Base-by-base conservation (phyloP, 164 flowering plant genomes). In the Aristolochia californica region DNA sequence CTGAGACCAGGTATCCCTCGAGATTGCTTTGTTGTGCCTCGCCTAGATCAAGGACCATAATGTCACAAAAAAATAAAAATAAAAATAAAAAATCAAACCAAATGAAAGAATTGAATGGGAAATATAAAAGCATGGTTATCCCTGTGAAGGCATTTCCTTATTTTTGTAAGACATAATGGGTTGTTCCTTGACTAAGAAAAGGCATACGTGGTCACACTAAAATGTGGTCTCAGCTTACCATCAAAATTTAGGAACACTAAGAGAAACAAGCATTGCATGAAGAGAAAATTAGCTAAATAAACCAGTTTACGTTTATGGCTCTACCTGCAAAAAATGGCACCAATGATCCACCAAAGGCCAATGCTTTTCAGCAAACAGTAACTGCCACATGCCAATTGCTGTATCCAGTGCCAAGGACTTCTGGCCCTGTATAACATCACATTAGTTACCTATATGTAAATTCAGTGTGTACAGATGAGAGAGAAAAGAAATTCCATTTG, bases 361-460 rank as follows among this genome's bases (percentile, higher is more conserved):
- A 58, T 85, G 84, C 72, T 72, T 87, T 77, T 87, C 99, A 18
- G 91, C 97, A 86, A 87, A 94, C 17, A 94, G 78, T 64, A 93
- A 71, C 61, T 94, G 99, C 99, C 99, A 94, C 99, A 89, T 89
- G 51, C 97, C 99, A 58, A 89, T 89, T 45, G 99, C 95, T 43
- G 99, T 94, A 79, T 94, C 99, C 69, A 94, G 67, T 57, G 99
- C 99, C 75, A 94, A 71, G 57, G 99, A 89, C 55, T 94, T 94
- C 74, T 94, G 99, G 58, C 99, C 99, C 99, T 93, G 79, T 55
- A 66, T 34, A 34, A 4, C 5, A 34, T 34, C 0, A 8, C 40
- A 34, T 2, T 34, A 3, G 5, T 34, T 12, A 34, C 7, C 40
- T 34, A 34, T 2, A 28, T 7, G 40, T 34, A 4, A 34, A 34